phyloP scores from a whole-genome alignment of 2,329 filamentous ascomycete species.

The Cladosporium sp. region DNA sequence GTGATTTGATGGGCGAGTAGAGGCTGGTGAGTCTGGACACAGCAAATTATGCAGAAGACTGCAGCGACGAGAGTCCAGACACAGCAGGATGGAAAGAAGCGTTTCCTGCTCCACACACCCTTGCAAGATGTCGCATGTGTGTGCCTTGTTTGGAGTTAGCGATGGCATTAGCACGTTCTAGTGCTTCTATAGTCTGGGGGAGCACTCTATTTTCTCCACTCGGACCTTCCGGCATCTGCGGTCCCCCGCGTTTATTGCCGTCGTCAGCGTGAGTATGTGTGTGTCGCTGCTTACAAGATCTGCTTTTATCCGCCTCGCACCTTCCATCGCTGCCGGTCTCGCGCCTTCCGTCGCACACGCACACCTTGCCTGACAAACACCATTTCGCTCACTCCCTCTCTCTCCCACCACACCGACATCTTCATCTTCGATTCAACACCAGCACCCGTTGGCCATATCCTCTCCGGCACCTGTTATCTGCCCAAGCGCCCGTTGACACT shows the following conservation, averaged over 20 bases:
- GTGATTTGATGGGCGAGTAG: not conserved
- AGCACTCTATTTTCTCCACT: not conserved
- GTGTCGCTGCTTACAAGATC: not conserved
- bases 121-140: not conserved
- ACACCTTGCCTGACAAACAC: not conserved
- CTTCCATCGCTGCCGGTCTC: not conserved
- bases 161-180: not conserved
- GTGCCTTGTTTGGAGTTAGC: not conserved
- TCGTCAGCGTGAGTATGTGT: not conserved
- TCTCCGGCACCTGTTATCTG: not conserved
- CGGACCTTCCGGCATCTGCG: not conserved
- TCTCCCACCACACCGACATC: slow-evolving; percentile 7
- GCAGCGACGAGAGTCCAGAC: not conserved
- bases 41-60: not conserved
- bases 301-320: slow-evolving; percentile 8
- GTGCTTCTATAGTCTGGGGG: not conserved
- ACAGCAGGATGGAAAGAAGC: not conserved
- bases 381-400: not conserved
- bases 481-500: slow-evolving; percentile 5
- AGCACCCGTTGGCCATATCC: not conserved
- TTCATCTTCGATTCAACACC: not conserved
- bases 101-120: not conserved
- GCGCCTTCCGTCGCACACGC: not conserved
- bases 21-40: not conserved
- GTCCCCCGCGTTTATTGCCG: not conserved